A percentile compares a stretch with the other conserved stretches of the same genome.
Evolutionary conservation across 305 asterid genomes (phyloP).

Genomic region (Ilex paraguariensis): DNA sequence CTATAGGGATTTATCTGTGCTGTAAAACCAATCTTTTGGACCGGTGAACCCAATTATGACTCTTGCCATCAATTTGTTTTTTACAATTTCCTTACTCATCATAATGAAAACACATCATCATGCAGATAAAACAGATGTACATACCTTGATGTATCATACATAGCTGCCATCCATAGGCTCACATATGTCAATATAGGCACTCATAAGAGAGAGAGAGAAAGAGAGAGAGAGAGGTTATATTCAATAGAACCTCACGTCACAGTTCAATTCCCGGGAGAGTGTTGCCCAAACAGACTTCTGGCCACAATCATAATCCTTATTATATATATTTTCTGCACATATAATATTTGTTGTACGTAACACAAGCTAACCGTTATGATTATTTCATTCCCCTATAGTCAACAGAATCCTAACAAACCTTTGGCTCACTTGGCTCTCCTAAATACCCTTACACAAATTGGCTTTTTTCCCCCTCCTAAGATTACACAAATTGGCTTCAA

Average conservation of each 20-base stretch:
- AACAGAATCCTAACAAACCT: slow-evolving; percentile 83
- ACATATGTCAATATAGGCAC: no score
- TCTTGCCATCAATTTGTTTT: no score
- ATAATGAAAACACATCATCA: no score
- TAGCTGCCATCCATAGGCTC: no score
- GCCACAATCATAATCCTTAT: slow-evolving; percentile 19
- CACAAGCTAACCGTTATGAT: slow-evolving; percentile 41
- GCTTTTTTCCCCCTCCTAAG: not conserved
- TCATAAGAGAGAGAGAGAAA: not conserved
- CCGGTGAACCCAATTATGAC: no score
- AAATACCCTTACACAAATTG: not conserved
- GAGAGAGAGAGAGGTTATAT: slow-evolving; percentile 12
- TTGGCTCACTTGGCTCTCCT: slow-evolving; percentile 13
- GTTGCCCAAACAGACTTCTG: slow-evolving; percentile 29
- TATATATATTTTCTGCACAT: not conserved
- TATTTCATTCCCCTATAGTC: slow-evolving; percentile 40
- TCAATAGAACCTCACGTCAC: slow-evolving; percentile 30
- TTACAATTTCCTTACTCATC: no score
- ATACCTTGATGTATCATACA: no score
- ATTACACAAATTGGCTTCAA: slow-evolving; percentile 3
- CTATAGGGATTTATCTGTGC: no score
- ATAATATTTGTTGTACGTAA: slow-evolving; percentile 20
- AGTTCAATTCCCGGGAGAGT: slow-evolving; percentile 36
- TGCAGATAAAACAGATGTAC: no score
- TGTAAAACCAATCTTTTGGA: no score